Conservation (phyloP, 805 yeast genomes). For the Barnettozyma botsteinii region DNA sequence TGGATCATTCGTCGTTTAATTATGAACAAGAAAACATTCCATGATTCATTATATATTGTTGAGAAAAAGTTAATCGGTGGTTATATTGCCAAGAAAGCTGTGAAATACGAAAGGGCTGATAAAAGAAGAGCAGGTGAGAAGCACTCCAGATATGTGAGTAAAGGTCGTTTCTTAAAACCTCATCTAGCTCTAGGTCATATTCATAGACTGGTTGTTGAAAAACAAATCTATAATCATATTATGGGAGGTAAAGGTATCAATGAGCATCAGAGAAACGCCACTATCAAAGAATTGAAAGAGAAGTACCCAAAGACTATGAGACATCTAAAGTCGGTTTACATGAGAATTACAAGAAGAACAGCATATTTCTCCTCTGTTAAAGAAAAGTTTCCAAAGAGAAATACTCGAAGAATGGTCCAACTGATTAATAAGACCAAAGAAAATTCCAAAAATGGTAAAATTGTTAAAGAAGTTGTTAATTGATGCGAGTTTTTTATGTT, state of each 20-base stretch:
- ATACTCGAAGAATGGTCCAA: neutral
- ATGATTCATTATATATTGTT: constrained; percentile 25
- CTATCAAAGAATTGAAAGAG: constrained; percentile 16
- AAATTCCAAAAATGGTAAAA: neutral
- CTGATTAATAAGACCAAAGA: neutral
- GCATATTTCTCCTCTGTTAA: constrained; percentile 6
- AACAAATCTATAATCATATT: constrained; percentile 24
- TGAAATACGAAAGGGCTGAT: constrained; percentile 7
- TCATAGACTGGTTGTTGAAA: constrained; percentile 16
- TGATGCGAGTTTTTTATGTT: no score
- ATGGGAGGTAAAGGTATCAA: constrained; percentile 8
- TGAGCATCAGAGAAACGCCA: constrained; percentile 11
- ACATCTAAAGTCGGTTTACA: constrained; percentile 15
- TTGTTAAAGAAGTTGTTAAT: no score
- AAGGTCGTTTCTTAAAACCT: constrained; percentile 23
- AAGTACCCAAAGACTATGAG: constrained; percentile 31
- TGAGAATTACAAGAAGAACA: constrained; percentile 20
- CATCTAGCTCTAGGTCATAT: constrained; percentile 25
- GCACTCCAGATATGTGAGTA: constrained; percentile 19
- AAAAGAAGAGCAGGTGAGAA: constrained; percentile 15
- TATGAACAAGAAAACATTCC: constrained; percentile 24
- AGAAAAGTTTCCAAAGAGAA: neutral
- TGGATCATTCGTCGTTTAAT: constrained; percentile 26
- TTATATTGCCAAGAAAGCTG: constrained; percentile 19
- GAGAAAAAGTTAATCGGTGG: constrained; percentile 35